Base-by-base conservation (phyloP, 2,329 filamentous ascomycete genomes). In the Aureobasidium sp. region DNA sequence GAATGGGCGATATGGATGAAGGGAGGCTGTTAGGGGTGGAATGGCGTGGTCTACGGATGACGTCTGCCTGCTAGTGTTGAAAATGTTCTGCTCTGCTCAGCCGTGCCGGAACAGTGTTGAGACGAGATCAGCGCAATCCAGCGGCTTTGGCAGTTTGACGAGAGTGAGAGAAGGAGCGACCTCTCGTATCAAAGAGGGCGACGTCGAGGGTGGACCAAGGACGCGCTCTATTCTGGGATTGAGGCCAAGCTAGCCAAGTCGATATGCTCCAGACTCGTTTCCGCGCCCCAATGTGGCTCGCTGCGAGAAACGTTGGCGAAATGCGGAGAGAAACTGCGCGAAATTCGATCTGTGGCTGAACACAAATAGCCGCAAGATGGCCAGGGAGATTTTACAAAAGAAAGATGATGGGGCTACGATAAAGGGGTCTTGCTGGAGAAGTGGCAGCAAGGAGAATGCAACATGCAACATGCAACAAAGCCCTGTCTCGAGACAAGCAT, bases 211-310 rank as follows among this genome's bases (percentile, higher is more conserved):
- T 20, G 20, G 20, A 20, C 20, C 6, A 29, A 20, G 20, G 12
- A 23, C 6, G 53, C 26, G 55, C 55, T 58, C 42, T 58, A 58
- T 58, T 58, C 42, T 39, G 32, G 55, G 55, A 46, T 27, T 34
- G 42, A 42, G 41, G 55, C 55, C 44, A 58, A 58, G 42, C 32
- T 32, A 48, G 55, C 55, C 42, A 46, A 57, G 53, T 27, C 39
- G 53, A 44, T 23, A 36, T 57, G 55, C 55, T 58, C 55, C 55
- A 58, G 55, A 58, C 55, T 47, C 55, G 55, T 48, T 58, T 57
- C 41, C 26, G 15, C 9, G n/a, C 26, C 27, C 12, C 27, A 41
- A 48, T 48, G 46, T 48, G 46, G 46, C 46, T 39, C 27, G 20
- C n/a, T 5, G 23, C 41, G 7, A 44, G 20, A 44, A 37, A 41